Evolutionary conservation across 345 rosid species (phyloP), one percentile per base, ranked within the genome.

Genomic region (Acer negundo): DNA sequence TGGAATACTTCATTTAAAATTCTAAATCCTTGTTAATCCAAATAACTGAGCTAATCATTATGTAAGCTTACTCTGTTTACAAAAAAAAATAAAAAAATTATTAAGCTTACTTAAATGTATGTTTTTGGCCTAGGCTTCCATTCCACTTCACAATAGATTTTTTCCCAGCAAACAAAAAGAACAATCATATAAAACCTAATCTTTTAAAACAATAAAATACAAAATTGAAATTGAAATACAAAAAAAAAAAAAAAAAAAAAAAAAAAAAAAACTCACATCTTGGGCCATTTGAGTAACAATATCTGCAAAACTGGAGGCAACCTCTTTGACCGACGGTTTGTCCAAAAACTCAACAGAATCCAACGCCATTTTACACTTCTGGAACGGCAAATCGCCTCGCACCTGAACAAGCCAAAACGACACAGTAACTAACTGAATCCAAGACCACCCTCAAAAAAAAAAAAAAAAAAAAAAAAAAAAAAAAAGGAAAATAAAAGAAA

Each of bases 251-350:
- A 2, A 28, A 28, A 28, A 35, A 35, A 35, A 35, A 35, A 35
- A 24, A 2, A 65, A 53, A 53, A 35, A 79, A 72, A 53, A 66
- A 67, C 91, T 77, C 80, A 97, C 99, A 47, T 97, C 99, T 78
- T 89, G 98, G 79, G 97, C 97, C 84, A 97, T 89, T 85, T 97
- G 99, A 51, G 97, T 81, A 24, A 94, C 84, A 42, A 97, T 85
- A 84, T 97, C 99, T 0, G 97, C 92, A 62, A 93, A 90, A 76
- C 79, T 80, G 6, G 97, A 94, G 38, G 84, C 94, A 75, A 93
- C 76, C 75, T 86, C 98, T 53, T 81, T 87, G 44, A 23, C 77
- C 20, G 92, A 82, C 11, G 87, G 87, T 46, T 78, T 79, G 28
- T 90, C 96, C 49, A 72, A 75, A 80, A 91, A 94, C 10, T 85